These are phyloP conservation scores for Friedmanniomyces simplex DNA, from an alignment of 495 filamentous ascomycete species.

Conservation along the genomic window DNA sequence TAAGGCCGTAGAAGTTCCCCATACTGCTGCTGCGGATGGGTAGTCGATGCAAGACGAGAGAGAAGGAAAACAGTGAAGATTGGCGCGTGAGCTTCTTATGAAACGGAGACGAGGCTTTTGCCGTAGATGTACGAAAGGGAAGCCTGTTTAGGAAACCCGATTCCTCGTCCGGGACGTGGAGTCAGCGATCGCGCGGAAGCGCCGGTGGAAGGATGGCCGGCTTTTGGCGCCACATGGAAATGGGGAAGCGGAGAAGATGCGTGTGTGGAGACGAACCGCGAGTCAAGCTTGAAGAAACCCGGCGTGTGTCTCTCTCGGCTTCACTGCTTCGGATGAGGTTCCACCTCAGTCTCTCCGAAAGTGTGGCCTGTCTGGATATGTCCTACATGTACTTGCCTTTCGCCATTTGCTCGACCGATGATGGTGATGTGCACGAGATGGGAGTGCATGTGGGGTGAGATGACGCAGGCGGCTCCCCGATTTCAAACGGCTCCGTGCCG, in stretches of 20 bases:
- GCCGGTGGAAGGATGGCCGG: neutral
- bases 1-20: conserved; percentile 47
- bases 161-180: neutral
- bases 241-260: neutral
- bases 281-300: too few species aligned
- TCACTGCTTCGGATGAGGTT: too few species aligned
- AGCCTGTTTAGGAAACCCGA: neutral
- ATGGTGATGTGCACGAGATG: too few species aligned
- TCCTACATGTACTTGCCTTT: too few species aligned
- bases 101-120: neutral
- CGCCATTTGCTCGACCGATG: too few species aligned
- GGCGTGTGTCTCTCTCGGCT: too few species aligned
- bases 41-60: neutral
- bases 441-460: too few species aligned
- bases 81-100: neutral
- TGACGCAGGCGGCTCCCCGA: too few species aligned
- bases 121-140: neutral
- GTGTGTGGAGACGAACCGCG: too few species aligned
- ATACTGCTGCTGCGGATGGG: neutral
- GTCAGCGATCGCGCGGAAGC: neutral
- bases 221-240: neutral
- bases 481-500: too few species aligned
- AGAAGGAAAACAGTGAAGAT: neutral
- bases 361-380: too few species aligned
- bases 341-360: too few species aligned